Evolutionary conservation across 2,329 filamentous ascomycete species (phyloP), one percentile per base, ranked within the genome.

Genomic region (Apiospora pterosperma): DNA sequence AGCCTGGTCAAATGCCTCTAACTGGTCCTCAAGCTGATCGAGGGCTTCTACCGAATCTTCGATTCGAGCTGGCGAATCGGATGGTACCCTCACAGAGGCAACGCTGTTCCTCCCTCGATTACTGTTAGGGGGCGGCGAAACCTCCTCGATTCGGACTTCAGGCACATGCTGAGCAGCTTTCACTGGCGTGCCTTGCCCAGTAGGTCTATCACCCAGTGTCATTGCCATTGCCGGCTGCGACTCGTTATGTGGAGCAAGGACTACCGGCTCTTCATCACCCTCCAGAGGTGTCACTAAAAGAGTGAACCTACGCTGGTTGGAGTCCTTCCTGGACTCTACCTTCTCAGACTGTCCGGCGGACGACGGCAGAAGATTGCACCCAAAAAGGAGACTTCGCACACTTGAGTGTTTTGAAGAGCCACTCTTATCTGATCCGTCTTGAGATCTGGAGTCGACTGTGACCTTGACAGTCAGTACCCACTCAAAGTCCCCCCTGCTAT

Each of bases 41-140:
- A 90, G 78, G 67, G 86, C 86, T 72, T 88, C 87, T 10, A 90
- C 77, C 1, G 87, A 89, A 71, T 89, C 87, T 71, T 90, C 88
- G 61, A 90, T 89, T 21, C 85, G 83, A 31, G 75, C 73, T 38
- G 77, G 68, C 34, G 72, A 70, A 60, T 77, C 76, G 48, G 68
- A 52, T 8, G 65, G 67, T 52, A 82, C 74, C 41, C 75, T 72
- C 58, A 52, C 44, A 52, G 74, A 69, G 42, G 67, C 77, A 14
- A 79, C 76, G 69, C 66, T 67, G 63, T 67, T 74, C 68, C 65
- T 74, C 69, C 66, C 70, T 69, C 58, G 77, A 71, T 63, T 76
- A 72, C 63, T 72, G 44, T 66, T 62, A 58, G 70, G 67, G 36
- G 60, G 31, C 59, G 70, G 70, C 2, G 67, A 66, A 42, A 64